Percentiles rank a stretch among this genome's conserved stretches.
phyloP scores from a whole-genome alignment of 768 basidiomycete genomes.

The Pholiota conissans region DNA sequence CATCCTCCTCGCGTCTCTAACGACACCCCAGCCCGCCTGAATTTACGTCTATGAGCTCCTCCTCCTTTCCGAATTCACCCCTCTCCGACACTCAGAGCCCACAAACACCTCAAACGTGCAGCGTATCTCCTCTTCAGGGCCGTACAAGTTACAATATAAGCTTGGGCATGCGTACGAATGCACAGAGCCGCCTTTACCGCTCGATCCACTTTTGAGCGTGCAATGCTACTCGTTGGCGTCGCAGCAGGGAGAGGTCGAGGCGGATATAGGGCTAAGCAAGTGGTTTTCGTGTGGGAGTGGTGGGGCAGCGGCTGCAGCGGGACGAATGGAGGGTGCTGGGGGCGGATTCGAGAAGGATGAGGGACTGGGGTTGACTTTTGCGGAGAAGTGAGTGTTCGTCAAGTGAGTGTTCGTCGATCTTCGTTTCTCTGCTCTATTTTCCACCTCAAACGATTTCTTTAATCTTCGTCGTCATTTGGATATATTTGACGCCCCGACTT shows the following conservation, averaged over 20 bases:
- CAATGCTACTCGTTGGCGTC: constrained; percentile 86
- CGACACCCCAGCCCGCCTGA: constrained; percentile 87
- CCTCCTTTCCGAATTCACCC: constrained; percentile 79
- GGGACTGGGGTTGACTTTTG: constrained; percentile 81
- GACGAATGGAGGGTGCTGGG: constrained; percentile 26
- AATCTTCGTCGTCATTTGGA: too few relatives aligned
- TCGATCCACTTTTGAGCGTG: constrained; percentile 86
- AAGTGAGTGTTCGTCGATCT: constrained; percentile 29
- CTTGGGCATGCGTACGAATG: constrained; percentile 92
- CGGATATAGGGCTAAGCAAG: constrained; percentile 95
- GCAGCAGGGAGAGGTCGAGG: constrained; percentile 86
- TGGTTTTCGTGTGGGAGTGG: constrained; percentile 92
- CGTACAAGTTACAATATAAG: constrained; percentile 91
- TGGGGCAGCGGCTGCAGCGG: constrained; percentile 17
- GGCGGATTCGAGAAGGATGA: constrained; percentile 85
- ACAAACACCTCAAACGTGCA: constrained; percentile 77
- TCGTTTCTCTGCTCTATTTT: neutral
- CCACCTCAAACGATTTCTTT: too few relatives aligned
- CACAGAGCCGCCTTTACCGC: constrained; percentile 79
- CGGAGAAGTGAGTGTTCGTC: constrained; percentile 93
- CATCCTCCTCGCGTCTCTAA: constrained; percentile 68
- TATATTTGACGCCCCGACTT: too few relatives aligned
- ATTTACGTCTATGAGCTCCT: constrained; percentile 88
- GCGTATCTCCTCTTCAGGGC: constrained; percentile 85
- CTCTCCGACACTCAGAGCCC: constrained; percentile 58